These are phyloP conservation scores for Domatiomyces catenatus DNA, from an alignment of 2,329 filamentous ascomycete genomes.

Conservation along the genomic window DNA sequence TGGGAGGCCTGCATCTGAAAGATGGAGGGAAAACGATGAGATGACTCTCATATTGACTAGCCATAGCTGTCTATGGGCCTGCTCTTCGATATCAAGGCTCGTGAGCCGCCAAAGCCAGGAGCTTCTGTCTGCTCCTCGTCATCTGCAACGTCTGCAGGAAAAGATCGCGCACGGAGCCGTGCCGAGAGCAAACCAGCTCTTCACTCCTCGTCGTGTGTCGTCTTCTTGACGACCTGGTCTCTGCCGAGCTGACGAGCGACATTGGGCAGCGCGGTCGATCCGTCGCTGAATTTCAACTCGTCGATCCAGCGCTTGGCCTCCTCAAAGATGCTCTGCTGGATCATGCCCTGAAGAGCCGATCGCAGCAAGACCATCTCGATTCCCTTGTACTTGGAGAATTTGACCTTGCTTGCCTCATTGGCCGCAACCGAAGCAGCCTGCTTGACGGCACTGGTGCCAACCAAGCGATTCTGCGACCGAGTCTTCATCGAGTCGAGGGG, in stretches of 20 bases:
- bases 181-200: not conserved
- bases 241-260: slow-evolving; percentile 15
- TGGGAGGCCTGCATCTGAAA: not conserved
- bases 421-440: slow-evolving; percentile 2
- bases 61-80: not conserved
- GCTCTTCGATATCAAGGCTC: not conserved
- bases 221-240: slow-evolving; percentile 11
- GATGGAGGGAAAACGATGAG: not conserved
- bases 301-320: slow-evolving; percentile 31
- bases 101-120: not conserved
- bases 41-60: not conserved
- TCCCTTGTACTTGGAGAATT: slow-evolving; percentile 31
- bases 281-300: slow-evolving; percentile 21
- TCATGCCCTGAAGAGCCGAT: slow-evolving; percentile 34
- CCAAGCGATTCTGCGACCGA: slow-evolving; percentile 32
- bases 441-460: slow-evolving; percentile 18
- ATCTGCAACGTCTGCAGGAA: not conserved
- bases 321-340: slow-evolving; percentile 32
- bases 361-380: slow-evolving; percentile 33
- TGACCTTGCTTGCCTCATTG: slow-evolving; percentile 23
- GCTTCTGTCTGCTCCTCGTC: not conserved
- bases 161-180: too few species aligned
- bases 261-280: slow-evolving; percentile 13
- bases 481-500: slow-evolving; percentile 35
- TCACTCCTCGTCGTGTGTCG: not conserved